Conservation (phyloP, 2,329 filamentous ascomycete genomes). For the Triangularia verruculosa region DNA sequence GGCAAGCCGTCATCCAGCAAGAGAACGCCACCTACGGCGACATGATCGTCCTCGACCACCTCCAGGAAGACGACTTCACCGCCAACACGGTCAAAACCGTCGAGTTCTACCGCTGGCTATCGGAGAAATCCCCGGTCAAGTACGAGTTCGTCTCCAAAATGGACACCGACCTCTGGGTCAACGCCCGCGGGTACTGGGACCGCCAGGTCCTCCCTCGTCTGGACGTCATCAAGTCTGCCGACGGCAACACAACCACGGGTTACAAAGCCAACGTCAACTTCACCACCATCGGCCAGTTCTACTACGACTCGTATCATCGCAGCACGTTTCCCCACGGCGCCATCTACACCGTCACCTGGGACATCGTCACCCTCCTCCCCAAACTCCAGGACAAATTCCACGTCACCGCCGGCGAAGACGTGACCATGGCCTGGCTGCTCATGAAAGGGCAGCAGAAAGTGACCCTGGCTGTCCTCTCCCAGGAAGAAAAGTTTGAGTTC, state of each 20-base stretch:
- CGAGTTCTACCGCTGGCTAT: slow-evolving; percentile 10
- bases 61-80: slow-evolving; percentile 8
- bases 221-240: not conserved
- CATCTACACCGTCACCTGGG: slow-evolving; percentile 1
- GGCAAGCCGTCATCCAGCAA: not conserved
- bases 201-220: not conserved
- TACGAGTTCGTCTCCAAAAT: slow-evolving; percentile 12
- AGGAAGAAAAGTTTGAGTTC: slow-evolving; percentile 6
- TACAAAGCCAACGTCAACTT: not conserved
- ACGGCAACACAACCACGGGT: not conserved
- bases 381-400: slow-evolving; percentile 1
- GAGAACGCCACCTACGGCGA: slow-evolving; percentile 8
- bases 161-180: slow-evolving; percentile 10
- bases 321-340: slow-evolving; percentile 2
- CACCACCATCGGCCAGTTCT: not conserved
- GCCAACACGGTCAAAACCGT: slow-evolving; percentile 7
- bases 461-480: not conserved
- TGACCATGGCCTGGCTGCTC: slow-evolving; percentile 11
- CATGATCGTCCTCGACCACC: slow-evolving; percentile 10
- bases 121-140: slow-evolving; percentile 1
- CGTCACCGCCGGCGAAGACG: slow-evolving; percentile 6
- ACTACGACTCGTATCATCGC: not conserved
- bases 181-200: not conserved
- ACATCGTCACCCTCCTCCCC: slow-evolving; percentile 2
- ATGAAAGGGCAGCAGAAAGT: slow-evolving; percentile 6